Percentiles rank a stretch among this genome's conserved stretches.
These are phyloP conservation scores for Neurospora sp. DNA, from an alignment of 495 filamentous ascomycete species.

Conservation along the genomic window DNA sequence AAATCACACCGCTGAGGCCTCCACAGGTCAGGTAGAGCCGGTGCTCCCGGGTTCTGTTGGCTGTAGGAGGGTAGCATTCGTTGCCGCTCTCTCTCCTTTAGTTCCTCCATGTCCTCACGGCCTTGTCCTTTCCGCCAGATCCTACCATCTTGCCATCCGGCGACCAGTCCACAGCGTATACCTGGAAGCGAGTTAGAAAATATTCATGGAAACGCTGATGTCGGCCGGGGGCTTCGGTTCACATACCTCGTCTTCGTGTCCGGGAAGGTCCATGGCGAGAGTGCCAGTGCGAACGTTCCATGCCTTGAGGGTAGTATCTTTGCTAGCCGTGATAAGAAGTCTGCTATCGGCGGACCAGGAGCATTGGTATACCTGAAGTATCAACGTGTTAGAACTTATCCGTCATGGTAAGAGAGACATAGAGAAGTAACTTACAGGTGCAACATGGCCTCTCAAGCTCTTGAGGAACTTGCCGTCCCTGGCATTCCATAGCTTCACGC, in stretches of 20 bases:
- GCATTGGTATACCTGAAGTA: slow-evolving; percentile 62
- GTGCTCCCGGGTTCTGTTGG: background rate
- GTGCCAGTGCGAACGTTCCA: slow-evolving; percentile 86
- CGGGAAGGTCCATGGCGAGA: slow-evolving; percentile 74
- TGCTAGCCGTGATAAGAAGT: slow-evolving; percentile 71
- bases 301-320: slow-evolving; percentile 90
- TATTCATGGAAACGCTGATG: background rate
- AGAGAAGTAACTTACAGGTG: slow-evolving; percentile 32
- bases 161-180: slow-evolving; percentile 52
- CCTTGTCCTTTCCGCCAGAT: slow-evolving; percentile 90
- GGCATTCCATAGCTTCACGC: slow-evolving; percentile 24
- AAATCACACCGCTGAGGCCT: background rate
- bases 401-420: background rate
- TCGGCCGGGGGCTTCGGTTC: background rate
- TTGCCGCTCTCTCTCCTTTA: slow-evolving; percentile 12
- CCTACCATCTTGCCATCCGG: slow-evolving; percentile 22
- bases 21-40: background rate
- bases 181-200: slow-evolving; percentile 9
- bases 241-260: slow-evolving; percentile 95
- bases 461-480: slow-evolving; percentile 67
- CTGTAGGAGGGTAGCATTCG: slow-evolving; percentile 15
- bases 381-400: background rate
- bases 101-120: slow-evolving; percentile 71
- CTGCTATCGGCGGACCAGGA: slow-evolving; percentile 84
- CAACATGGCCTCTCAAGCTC: slow-evolving; percentile 86